Evolutionary conservation across 2,329 filamentous ascomycete genomes (phyloP).

Genomic region (Aplosporella prunicola): DNA sequence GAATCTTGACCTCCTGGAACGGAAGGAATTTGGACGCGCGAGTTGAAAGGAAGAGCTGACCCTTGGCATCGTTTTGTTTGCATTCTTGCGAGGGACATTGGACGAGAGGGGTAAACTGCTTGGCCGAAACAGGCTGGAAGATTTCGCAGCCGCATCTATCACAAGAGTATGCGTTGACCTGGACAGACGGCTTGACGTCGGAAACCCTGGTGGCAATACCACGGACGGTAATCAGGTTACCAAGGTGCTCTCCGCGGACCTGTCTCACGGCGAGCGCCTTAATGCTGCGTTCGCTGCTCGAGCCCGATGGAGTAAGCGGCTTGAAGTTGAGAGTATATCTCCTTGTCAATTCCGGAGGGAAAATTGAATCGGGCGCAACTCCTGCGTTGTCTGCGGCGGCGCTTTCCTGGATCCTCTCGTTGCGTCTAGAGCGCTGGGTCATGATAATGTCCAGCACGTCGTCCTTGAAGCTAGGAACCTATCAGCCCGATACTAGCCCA

Average conservation of each 20-base stretch:
- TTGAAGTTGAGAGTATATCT: conserved; percentile 96
- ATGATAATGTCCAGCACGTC: conserved; percentile 96
- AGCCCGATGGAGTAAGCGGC: conserved; percentile 64
- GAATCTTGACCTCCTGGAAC: conserved; percentile 97
- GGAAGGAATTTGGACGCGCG: conserved; percentile 92
- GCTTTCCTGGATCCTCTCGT: conserved; percentile 56
- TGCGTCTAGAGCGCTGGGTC: conserved; percentile 78
- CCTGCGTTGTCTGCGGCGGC: conserved; percentile 35
- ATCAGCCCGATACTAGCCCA: background rate
- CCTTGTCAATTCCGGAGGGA: conserved; percentile 83
- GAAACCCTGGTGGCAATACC: conserved; percentile 93
- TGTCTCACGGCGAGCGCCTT: conserved; percentile 83
- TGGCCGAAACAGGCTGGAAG: conserved; percentile 89
- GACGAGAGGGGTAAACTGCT: conserved; percentile 78
- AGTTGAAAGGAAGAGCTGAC: conserved; percentile 89
- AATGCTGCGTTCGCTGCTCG: conserved; percentile 47
- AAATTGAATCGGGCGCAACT: conserved; percentile 63
- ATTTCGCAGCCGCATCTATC: conserved; percentile 95
- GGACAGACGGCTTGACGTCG: conserved; percentile 94
- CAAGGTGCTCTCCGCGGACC: conserved; percentile 85
- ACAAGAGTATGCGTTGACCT: conserved; percentile 96
- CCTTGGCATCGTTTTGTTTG: conserved; percentile 80
- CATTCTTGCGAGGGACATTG: conserved; percentile 88
- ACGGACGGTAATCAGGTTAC: conserved; percentile 84
- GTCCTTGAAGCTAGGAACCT: conserved; percentile 67